These are phyloP conservation scores for Puya raimondii DNA, from an alignment of 176 grass and related monocot species.

Conservation along the genomic window DNA sequence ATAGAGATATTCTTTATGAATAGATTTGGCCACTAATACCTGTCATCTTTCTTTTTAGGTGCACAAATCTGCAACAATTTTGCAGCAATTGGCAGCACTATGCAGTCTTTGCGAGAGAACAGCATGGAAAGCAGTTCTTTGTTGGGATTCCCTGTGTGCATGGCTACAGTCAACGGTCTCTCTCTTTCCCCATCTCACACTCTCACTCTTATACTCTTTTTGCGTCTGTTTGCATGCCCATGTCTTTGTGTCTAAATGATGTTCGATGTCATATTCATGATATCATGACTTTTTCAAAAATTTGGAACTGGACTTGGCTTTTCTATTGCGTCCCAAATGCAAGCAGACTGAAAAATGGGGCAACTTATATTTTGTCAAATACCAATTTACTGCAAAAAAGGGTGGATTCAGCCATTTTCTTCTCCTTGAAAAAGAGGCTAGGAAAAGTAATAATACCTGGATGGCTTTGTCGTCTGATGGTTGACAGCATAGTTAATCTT, in stretches of 20 bases:
- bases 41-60: slow-evolving; percentile 41
- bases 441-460: too few relatives aligned
- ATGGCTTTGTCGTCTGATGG: too few relatives aligned
- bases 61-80: slow-evolving; percentile 92
- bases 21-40: not conserved
- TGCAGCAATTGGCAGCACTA: slow-evolving; percentile 81
- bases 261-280: not conserved
- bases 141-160: slow-evolving; percentile 54
- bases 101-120: slow-evolving; percentile 81
- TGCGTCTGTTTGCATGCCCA: not conserved
- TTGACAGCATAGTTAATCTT: too few relatives aligned
- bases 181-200: slow-evolving; percentile 7
- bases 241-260: not conserved
- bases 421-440: too few relatives aligned
- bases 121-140: slow-evolving; percentile 54
- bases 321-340: too few relatives aligned
- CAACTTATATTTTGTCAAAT: too few relatives aligned
- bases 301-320: too few relatives aligned
- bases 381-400: too few relatives aligned
- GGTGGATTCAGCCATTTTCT: too few relatives aligned
- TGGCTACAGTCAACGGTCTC: slow-evolving; percentile 74
- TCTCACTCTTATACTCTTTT: not conserved
- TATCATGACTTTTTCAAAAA: too few relatives aligned
- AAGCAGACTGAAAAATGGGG: too few relatives aligned
- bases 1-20: not conserved